Evolutionary conservation across 1,284 basidiomycete species (phyloP).

Genomic region (Takashimella koratensis): DNA sequence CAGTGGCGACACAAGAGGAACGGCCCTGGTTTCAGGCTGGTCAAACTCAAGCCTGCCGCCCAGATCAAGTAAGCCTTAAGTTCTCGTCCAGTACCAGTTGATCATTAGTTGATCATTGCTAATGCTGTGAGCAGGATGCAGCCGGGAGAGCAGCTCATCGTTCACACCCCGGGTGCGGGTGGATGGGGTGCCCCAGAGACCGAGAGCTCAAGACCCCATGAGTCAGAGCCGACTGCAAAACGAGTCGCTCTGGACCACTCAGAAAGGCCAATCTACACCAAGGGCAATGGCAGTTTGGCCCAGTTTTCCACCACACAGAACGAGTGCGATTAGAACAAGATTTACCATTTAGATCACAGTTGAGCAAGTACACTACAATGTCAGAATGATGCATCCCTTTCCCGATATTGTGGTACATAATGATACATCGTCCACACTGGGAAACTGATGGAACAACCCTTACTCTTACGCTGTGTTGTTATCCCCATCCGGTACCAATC

Average conservation of each 20-base stretch:
- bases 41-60: slow-evolving; percentile 1
- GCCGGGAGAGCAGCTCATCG: slow-evolving; percentile 26
- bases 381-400: too few relatives aligned
- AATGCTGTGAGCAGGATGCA: slow-evolving; percentile 24
- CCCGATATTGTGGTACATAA: too few relatives aligned
- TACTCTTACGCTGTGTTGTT: too few relatives aligned
- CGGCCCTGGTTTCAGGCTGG: slow-evolving; percentile 53
- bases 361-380: too few relatives aligned
- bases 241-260: too few relatives aligned
- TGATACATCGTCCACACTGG: too few relatives aligned
- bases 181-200: slow-evolving; percentile 23
- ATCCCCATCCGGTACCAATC: too few relatives aligned
- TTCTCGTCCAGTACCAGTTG: neutral
- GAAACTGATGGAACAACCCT: too few relatives aligned
- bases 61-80: too few relatives aligned
- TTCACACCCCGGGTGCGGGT: slow-evolving; percentile 39
- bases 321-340: neutral
- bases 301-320: slow-evolving; percentile 2
- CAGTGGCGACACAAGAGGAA: slow-evolving; percentile 54
- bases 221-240: too few relatives aligned
- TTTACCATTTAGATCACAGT: too few relatives aligned
- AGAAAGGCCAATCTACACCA: neutral
- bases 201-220: too few relatives aligned
- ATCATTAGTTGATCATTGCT: slow-evolving; percentile 14
- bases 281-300: slow-evolving; percentile 3